Evolutionary conservation across 768 basidiomycete genomes (phyloP).

Genomic region (Termitomyces sp.): DNA sequence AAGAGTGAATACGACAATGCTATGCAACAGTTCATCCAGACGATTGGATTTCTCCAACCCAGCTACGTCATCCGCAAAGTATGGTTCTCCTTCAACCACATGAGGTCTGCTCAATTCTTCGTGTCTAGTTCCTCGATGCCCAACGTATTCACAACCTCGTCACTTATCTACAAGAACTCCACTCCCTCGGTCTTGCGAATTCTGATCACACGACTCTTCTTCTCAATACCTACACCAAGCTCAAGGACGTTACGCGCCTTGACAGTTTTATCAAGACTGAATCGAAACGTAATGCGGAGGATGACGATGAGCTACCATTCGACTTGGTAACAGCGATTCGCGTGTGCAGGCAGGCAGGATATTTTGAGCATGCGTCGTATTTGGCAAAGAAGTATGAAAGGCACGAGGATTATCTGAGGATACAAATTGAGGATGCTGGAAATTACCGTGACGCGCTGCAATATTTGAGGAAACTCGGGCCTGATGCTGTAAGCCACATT

Average conservation of each 20-base stretch:
- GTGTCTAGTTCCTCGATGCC: constrained; percentile 86
- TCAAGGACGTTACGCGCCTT: constrained; percentile 84
- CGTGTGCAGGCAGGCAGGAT: constrained; percentile 94
- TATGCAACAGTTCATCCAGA: constrained; percentile 89
- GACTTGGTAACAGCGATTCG: constrained; percentile 96
- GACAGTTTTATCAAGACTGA: constrained; percentile 93
- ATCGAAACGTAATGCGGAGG: constrained; percentile 49
- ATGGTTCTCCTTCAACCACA: constrained; percentile 6
- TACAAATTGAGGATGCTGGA: constrained; percentile 90
- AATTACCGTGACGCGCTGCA: constrained; percentile 77
- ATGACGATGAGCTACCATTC: constrained; percentile 78
- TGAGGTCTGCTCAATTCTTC: neutral
- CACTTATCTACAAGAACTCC: constrained; percentile 93
- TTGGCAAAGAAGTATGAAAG: constrained; percentile 88
- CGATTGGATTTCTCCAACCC: constrained; percentile 84
- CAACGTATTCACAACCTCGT: constrained; percentile 95
- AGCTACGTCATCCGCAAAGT: constrained; percentile 98
- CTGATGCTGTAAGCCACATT: constrained; percentile 63
- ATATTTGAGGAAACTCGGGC: constrained; percentile 78
- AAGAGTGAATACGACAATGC: constrained; percentile 93
- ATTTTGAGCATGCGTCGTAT: constrained; percentile 92
- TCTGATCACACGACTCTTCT: constrained; percentile 96
- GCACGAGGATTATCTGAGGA: constrained; percentile 91
- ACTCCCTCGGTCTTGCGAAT: constrained; percentile 86
- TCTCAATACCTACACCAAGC: constrained; percentile 96